Evolutionary conservation across 768 basidiomycete genomes (phyloP), one percentile per base, ranked within the genome.

Genomic region (Naganishia vishniacii): DNA sequence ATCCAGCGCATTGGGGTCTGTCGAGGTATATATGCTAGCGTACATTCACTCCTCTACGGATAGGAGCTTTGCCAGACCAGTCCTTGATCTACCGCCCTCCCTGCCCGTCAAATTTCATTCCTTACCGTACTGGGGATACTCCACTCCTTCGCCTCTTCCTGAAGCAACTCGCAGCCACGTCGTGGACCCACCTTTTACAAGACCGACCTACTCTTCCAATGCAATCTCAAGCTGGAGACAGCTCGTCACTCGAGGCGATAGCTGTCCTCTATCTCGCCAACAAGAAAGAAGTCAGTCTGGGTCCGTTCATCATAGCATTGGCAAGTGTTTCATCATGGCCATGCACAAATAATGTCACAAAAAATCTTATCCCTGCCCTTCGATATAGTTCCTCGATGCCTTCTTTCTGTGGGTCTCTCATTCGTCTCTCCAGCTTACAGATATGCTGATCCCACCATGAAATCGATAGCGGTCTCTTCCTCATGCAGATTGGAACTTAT

Each of bases 291-390:
- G 28, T 47, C 1, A 63, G 42, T 32, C 28, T 63, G 28, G 62
- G 62, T 11, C 62, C 62, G 13, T 63, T 63, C 40, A 42, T 63
- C 31, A 26, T 63, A 29, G 46, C 62, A n/a, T 40, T 42, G 49
- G 62, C 56, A 20, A 31, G 62, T 44, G 5, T n/a, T 32, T 42
- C 18, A 15, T 41, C 31, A 2, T 44, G 9, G 5, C 18, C n/a
- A 9, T 44, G 34, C 8, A 37, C 34, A 8, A 9, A 11, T 18
- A 8, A 41, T 40, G 20, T 6, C 3, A 23, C 2, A 34, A 12
- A 32, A 16, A 8, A 31, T 48, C 42, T 1, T 20, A 15, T 32
- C 26, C 20, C 44, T 34, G n/a, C 46, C 47, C 26, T 23, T 37
- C 26, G 1, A 11, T 29, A 28, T 23, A 63, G 62, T 51, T 63